Base-by-base conservation (phyloP, 2,329 filamentous ascomycete genomes). In the Botrytis pseudocinerea region DNA sequence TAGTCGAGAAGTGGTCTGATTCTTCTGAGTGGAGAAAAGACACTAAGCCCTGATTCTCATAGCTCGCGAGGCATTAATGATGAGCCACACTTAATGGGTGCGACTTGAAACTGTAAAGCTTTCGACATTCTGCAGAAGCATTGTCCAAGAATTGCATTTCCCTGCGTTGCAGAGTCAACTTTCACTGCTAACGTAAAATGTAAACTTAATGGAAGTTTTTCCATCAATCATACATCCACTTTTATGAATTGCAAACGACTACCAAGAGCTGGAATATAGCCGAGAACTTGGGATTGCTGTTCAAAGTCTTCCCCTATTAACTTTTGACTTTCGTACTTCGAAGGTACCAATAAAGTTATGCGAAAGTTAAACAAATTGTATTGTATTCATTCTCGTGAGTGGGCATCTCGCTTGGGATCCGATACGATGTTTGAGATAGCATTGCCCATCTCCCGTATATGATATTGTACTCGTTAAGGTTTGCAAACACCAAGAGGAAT, bases 361-460 rank as follows among this genome's bases (percentile, higher is more conserved):
- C 12, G 14, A 14, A 42, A 62, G 25, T 62, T 20, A n/a, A 62
- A 42, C 3, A 18, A 18, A 40, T 62, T 40, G 14, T 9, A 62
- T 42, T 40, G 0, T n/a, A 3, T 5, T n/a, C 1, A 25, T 35
- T 60, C 3, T n/a, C 1, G 35, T 7, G 32, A 40, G 7, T 4
- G 38, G 12, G 20, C 4, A n/a, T 62, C 14, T 28, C 6, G 25
- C 38, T 62, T 38, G 60, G 9, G 3, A 7, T 62, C 60, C 5
- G 20, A 54, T n/a, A 54, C 12, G 25, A 6, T n/a, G 25, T 6
- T 51, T 51, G 25, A 12, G 25, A 51, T 51, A n/a, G 48, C 25
- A n/a, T n/a, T 51, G 5, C 48, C 2, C 7, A 2, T 51, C 48
- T 51, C 5, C 48, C 5, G 12, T n/a, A 7, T 3, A 16, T 1